phyloP scores from a whole-genome alignment of 2,329 filamentous ascomycete species.

The Talaromyces marneffei region DNA sequence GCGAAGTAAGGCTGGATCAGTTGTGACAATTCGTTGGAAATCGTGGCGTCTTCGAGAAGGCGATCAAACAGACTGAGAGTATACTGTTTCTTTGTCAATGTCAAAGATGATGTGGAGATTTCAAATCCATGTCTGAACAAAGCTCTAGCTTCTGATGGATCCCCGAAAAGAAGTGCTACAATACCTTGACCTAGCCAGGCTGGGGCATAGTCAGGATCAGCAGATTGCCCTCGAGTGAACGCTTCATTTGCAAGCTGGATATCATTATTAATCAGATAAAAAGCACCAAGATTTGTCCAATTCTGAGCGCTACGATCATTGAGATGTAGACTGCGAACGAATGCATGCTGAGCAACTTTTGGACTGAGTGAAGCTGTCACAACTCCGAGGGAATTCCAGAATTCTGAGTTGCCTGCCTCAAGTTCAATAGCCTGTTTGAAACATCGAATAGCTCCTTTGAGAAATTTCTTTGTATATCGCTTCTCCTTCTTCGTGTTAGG shows the following conservation, averaged over 20 bases:
- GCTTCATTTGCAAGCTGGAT: constrained; percentile 79
- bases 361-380: constrained; percentile 82
- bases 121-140: constrained; percentile 94
- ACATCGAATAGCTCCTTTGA: constrained; percentile 76
- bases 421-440: constrained; percentile 96
- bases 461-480: constrained; percentile 57
- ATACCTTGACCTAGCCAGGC: constrained; percentile 93
- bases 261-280: constrained; percentile 82
- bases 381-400: constrained; percentile 94
- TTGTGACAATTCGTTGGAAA: constrained; percentile 50
- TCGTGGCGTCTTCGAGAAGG: constrained; percentile 54
- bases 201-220: constrained; percentile 86
- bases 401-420: constrained; percentile 88
- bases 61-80: constrained; percentile 77
- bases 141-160: constrained; percentile 68
- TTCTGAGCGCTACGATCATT: constrained; percentile 79
- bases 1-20: constrained; percentile 86
- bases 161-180: constrained; percentile 69
- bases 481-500: constrained; percentile 34
- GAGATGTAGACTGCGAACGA: constrained; percentile 84
- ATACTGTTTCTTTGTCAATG: constrained; percentile 72
- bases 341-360: constrained; percentile 84
- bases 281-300: constrained; percentile 85
- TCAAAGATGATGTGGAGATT: constrained; percentile 71
- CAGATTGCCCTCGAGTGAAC: constrained; percentile 85